These are phyloP conservation scores for Paragyromitra xinjiangensis DNA, from an alignment of 495 filamentous ascomycete genomes.

Conservation along the genomic window DNA sequence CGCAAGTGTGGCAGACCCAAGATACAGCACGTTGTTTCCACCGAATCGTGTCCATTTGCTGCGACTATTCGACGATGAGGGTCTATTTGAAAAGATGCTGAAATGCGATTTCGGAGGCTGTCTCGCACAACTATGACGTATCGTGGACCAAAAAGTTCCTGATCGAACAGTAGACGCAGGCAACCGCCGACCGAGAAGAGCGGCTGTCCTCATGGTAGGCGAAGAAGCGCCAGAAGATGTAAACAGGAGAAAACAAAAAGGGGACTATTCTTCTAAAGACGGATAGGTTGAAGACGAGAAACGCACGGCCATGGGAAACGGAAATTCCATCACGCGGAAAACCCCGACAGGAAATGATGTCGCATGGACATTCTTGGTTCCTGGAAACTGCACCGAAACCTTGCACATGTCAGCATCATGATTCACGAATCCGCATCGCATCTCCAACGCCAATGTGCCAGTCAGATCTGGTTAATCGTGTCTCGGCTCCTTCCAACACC, in stretches of 20 bases:
- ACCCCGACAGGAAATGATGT: conserved; percentile 25
- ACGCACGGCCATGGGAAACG: conserved; percentile 12
- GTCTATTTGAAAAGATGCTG: conserved; percentile 20
- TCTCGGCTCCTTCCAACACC: neutral
- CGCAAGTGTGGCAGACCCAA: conserved; percentile 38
- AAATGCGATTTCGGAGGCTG: conserved; percentile 27
- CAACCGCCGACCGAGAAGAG: conserved; percentile 40
- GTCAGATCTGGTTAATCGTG: conserved; percentile 8
- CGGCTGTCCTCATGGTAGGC: conserved; percentile 25
- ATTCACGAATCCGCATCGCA: neutral
- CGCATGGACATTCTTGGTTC: neutral
- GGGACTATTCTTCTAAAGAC: conserved; percentile 18
- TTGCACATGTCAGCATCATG: conserved; percentile 32
- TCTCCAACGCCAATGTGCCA: no score
- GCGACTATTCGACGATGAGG: conserved; percentile 1
- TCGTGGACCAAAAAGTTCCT: conserved; percentile 16
- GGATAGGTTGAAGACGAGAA: conserved; percentile 13
- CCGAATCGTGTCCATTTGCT: conserved; percentile 33
- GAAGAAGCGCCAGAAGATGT: conserved; percentile 1
- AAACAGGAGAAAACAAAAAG: conserved; percentile 11
- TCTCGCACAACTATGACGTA: conserved; percentile 41
- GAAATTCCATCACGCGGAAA: conserved; percentile 24
- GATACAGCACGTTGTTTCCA: conserved; percentile 19
- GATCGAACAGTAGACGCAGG: conserved; percentile 6
- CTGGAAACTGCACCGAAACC: conserved; percentile 2